Evolutionary conservation across 179 eudicot genomes (phyloP), one percentile per base, ranked within the genome.

Genomic region (Beta lomatogona): DNA sequence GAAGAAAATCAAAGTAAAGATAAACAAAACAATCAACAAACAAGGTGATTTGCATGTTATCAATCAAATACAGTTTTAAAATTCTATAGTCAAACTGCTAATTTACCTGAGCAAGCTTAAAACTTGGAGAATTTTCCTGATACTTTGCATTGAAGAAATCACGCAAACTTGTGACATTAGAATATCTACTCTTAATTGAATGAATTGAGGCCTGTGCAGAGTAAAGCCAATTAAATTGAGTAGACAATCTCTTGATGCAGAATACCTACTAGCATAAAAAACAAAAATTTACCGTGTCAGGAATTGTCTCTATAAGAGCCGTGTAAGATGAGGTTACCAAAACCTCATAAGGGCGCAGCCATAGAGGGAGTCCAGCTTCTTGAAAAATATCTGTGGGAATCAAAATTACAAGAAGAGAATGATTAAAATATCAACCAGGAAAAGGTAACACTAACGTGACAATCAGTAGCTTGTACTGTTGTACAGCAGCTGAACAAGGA

Each of bases 261-360:
- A 61, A 46, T 21, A 66, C 36, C 45, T 75, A 78, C 28, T 25
- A 25, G 64, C 58, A 44, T 36, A 48, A 60, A 70, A 36, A 9
- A 48, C 25, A 53, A 50, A 73, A 22, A 68, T 58, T 80, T 92
- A 96, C 99, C 94, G 99, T 96, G 87, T 96, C 98, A 31, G 99
- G 94, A 83, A 96, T 96, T 69, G 99, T 96, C 89, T 96, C 99
- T 79, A 96, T 96, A 15, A 96, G 93, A 66, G 99, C 98, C 22
- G 99, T 96, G 87, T 96, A 96, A 50, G 99, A 96, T 50, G 98
- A 96, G 83, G 99, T 94, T 83, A 93, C 97, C 71, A 96, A 87
- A 79, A 96, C 99, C 89, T 96, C 99, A 88, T 92, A 92, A 60
- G 99, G 99, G 53, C 99, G 97, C 87, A 96, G 81, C 99, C 99